Base-by-base conservation (phyloP, 2,329 filamentous ascomycete species). In the Bipolaris sorokiniana region DNA sequence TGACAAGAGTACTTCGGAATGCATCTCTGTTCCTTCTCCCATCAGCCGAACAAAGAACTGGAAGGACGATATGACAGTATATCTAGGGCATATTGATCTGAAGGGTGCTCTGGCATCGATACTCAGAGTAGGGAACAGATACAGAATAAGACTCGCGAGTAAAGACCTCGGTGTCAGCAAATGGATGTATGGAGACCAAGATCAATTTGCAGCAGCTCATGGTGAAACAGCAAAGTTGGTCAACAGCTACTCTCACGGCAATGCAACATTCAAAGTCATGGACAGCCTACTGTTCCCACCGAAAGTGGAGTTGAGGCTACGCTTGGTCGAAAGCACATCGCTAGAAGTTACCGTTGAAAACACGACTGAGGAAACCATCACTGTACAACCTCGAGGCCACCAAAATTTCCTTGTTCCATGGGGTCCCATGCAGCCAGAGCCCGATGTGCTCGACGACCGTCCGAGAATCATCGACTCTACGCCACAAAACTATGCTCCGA, bases 371-470 rank as follows among this genome's bases (percentile, higher is more conserved):
- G 23, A 47, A 11, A 40, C 41, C 7, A 42, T 52, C 22, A 52
- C 42, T n/a, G 23, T 52, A 26, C 42, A 47, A 15, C 23, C 50
- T 47, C 41, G 16, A 38, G 48, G 50, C 33, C 33, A 40, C 10
- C 50, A 52, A 11, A 38, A 33, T 13, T 52, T 47, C 13, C 28
- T 52, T 23, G 23, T 47, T n/a, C 50, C 41, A 46, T 47, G 50
- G 50, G 50, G 50, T 15, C 50, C 50, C 18, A 46, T 37, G 7
- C 15, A 26, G 7, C 9, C 50, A 16, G 50, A 47, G 16, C 41
- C 50, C 5, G 13, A 36, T 31, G 13, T 23, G 22, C 40, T 38
- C n/a, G 31, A 47, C 20, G 22, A 16, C n/a, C n/a, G 22, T 11
- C 33, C 22, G 16, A 46, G 41, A 23, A 31, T 52, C 22, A 46